Evolutionary conservation across 2,329 filamentous ascomycete genomes (phyloP).

Genomic region (Calonectria fujianensis): DNA sequence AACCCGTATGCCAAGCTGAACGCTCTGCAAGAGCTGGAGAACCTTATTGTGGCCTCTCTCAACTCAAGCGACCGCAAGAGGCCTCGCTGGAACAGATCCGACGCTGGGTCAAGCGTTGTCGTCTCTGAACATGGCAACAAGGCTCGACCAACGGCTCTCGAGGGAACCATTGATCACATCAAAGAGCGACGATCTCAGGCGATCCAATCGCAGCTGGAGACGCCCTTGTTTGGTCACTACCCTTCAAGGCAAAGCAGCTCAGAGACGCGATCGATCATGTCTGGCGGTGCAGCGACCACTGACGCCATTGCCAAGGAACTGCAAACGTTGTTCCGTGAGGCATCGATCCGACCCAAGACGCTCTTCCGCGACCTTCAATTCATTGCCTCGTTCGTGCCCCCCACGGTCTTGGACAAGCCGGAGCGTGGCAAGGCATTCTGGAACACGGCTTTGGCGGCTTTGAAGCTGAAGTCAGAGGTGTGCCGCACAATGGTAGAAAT

Average conservation of each 20-base stretch:
- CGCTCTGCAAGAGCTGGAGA: slow-evolving; percentile 87
- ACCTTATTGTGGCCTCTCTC: slow-evolving; percentile 86
- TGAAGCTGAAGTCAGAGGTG: slow-evolving; percentile 91
- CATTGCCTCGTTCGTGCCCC: slow-evolving; percentile 79
- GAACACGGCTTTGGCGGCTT: slow-evolving; percentile 90
- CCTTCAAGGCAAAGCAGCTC: slow-evolving; percentile 64
- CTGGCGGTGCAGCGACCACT: slow-evolving; percentile 71
- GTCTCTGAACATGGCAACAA: slow-evolving; percentile 57
- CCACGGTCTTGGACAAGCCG: slow-evolving; percentile 76
- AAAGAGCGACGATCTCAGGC: slow-evolving; percentile 79
- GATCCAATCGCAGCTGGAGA: slow-evolving; percentile 57
- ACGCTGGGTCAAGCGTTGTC: slow-evolving; percentile 59
- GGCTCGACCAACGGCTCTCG: slow-evolving; percentile 70
- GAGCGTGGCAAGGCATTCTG: slow-evolving; percentile 88
- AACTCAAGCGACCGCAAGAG: slow-evolving; percentile 59
- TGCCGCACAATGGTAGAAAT: slow-evolving; percentile 85
- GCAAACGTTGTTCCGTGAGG: slow-evolving; percentile 79
- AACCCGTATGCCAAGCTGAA: slow-evolving; percentile 92
- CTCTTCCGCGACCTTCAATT: slow-evolving; percentile 89
- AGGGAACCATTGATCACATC: slow-evolving; percentile 81
- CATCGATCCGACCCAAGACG: slow-evolving; percentile 83
- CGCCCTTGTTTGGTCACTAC: slow-evolving; percentile 57
- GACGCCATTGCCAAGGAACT: slow-evolving; percentile 81
- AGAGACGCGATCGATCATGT: slow-evolving; percentile 70
- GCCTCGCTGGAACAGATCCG: slow-evolving; percentile 61